Evolutionary conservation across 495 filamentous ascomycete species (phyloP), one percentile per base, ranked within the genome.

Genomic region (Saxispiralis lemnorum): DNA sequence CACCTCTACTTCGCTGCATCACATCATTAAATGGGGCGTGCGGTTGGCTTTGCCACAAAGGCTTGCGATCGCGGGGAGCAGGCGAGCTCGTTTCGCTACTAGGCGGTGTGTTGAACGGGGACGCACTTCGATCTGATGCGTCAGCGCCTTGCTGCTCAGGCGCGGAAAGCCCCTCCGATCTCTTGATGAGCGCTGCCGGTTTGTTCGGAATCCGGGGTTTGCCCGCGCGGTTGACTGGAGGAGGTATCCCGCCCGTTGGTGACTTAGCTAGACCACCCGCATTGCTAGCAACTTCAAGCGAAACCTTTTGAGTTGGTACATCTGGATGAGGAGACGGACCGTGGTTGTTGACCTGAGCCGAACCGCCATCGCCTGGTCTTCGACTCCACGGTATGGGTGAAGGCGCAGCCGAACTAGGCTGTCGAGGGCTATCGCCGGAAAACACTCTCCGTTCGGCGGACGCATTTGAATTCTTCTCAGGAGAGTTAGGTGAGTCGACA

Each of bases 71-170:
- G 61, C 43, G 67, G 24, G 24, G 24, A 28, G 24, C 66, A 6
- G 66, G 59, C 39, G 51, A 45, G 40, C 72, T 81, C 41, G 74
- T 78, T 12, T 75, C 73, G 51, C 79, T 92, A 43, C 75, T 78
- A 12, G 88, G 86, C 10, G 87, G 88, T 24, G 86, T 94, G 58
- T 67, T 87, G 54, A 97, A 95, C 0, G 89, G 88, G 6, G 89
- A 95, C 0, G 80, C 64, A 30, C 63, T 63, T n/a, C 72, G 70
- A 10, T 69, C 69, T 4, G 62, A 55, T 15, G 60, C 33, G 7
- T 64, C 63, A 13, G 51, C 40, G 10, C 36, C 18, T 14, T 34
- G 31, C 9, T 47, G 53, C n/a, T 67, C 68, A 20, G 64, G 58
- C 20, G 69, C 53, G 0, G 54, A 50, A 9, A 56, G 48, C 6